Evolutionary conservation across 352 stramenopile genomes (phyloP).

Genomic region (Globisporangium cederbergense): DNA sequence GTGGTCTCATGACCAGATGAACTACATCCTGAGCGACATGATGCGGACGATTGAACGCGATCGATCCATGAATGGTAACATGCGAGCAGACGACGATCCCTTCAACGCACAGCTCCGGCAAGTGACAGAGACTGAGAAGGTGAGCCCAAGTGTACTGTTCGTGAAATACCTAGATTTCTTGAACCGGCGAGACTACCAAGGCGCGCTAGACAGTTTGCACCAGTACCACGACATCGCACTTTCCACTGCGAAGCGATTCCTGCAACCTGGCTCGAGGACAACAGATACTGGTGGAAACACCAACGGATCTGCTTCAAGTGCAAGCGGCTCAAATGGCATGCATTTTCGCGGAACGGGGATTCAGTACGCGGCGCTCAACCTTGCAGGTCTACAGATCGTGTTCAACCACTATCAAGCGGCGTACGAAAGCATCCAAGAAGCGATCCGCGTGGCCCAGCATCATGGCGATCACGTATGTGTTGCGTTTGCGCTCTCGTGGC

Average conservation of each 20-base stretch:
- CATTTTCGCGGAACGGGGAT: slow-evolving; percentile 67
- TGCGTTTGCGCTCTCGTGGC: slow-evolving; percentile 89
- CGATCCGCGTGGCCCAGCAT: slow-evolving; percentile 91
- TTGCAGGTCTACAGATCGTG: slow-evolving; percentile 83
- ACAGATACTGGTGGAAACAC: not conserved
- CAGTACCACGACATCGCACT: slow-evolving; percentile 92
- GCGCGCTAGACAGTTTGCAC: slow-evolving; percentile 88
- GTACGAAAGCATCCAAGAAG: slow-evolving; percentile 88
- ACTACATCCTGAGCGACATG: slow-evolving; percentile 56
- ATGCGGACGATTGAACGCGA: slow-evolving; percentile 21
- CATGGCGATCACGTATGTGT: slow-evolving; percentile 91
- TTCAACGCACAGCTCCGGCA: slow-evolving; percentile 3
- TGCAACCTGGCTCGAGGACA: not conserved
- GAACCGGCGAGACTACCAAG: slow-evolving; percentile 75
- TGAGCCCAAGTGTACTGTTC: slow-evolving; percentile 68
- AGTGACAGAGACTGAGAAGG: slow-evolving; percentile 13
- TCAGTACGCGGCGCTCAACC: slow-evolving; percentile 90
- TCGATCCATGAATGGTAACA: slow-evolving; percentile 11
- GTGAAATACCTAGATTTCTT: slow-evolving; percentile 86
- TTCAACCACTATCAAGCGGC: slow-evolving; percentile 80
- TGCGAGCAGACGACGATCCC: not conserved
- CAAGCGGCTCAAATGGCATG: slow-evolving; percentile 14
- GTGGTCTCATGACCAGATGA: slow-evolving; percentile 59
- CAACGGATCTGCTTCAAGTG: slow-evolving; percentile 8
- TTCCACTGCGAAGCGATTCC: slow-evolving; percentile 25